Base-by-base conservation (phyloP, 2,329 filamentous ascomycete species). In the Trematosphaeria pertusa region DNA sequence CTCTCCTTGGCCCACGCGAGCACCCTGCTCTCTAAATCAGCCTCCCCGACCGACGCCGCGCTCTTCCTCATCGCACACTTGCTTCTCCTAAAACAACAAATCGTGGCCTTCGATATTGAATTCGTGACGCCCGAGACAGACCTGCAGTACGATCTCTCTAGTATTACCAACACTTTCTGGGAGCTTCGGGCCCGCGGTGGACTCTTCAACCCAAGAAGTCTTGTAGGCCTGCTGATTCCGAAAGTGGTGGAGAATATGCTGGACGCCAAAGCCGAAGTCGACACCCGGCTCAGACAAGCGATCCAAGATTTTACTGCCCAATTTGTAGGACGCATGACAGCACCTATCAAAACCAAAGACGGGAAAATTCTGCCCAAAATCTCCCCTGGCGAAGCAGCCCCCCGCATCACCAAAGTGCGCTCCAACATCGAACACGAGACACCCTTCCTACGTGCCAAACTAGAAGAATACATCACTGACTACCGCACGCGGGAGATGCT, bases 11-110 rank as follows among this genome's bases (percentile, higher is more conserved):
- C 91, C 54, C 82, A 86, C 39, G 93, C 91, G 20, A 88, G 91
- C 57, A 76, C 81, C 5, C 83, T 83, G 50, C 87, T 96, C 58
- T 82, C 85, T 45, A 81, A 81, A 26, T 84, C 83, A 45, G 78
- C 81, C n/a, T 76, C 76, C 67, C 81, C 83, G 1, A 81, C 87
- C 5, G 91, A 97, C 67, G 83, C 88, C 0, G 89, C 96, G 58
- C 81, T 99, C 4, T 99, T 99, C 73, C 86, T 97, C 64, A 87
- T 99, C 61, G 94, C 93, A 61, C 96, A 99, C 68, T 81, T 99
- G 2, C 87, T 99, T 38, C 87, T 97, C 38, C 83, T 99, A 40
- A 97, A 97, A 73, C 95, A 97, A 67, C 90, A 97, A 69, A 88
- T 99, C 40, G 86, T 99, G 19, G 92, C 92, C 8, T 91, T 99